Evolutionary conservation across 441 rosid species (phyloP).

Genomic region (Cnidoscolus chayamansa): DNA sequence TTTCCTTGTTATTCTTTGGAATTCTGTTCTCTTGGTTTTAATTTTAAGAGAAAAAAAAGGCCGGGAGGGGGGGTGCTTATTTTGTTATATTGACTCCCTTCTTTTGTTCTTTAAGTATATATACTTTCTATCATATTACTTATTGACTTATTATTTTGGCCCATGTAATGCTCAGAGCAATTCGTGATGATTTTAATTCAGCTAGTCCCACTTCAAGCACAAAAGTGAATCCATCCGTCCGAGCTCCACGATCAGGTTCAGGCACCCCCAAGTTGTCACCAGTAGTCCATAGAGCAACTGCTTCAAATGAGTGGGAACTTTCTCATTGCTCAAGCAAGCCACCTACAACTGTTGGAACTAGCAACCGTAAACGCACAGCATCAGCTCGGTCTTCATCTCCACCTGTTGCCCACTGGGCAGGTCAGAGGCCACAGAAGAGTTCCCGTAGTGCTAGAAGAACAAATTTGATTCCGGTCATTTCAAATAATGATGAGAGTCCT

Average conservation of each 20-base stretch:
- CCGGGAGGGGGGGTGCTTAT: neutral
- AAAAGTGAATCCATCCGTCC: conserved; percentile 62
- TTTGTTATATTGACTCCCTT: neutral
- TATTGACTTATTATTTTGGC: conserved; percentile 19
- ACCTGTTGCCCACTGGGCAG: conserved; percentile 84
- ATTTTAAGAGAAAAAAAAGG: neutral
- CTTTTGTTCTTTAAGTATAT: conserved; percentile 1
- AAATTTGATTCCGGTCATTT: conserved; percentile 65
- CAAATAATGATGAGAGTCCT: conserved; percentile 69
- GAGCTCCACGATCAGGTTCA: conserved; percentile 81
- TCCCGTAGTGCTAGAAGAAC: conserved; percentile 93
- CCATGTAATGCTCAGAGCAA: conserved; percentile 52
- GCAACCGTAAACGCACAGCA: conserved; percentile 72
- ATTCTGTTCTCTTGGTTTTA: neutral
- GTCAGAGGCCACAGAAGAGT: conserved; percentile 90
- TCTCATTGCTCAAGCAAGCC: conserved; percentile 80
- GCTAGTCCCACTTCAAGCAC: conserved; percentile 75
- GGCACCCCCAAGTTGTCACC: conserved; percentile 75
- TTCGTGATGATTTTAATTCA: conserved; percentile 75
- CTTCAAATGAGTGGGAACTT: conserved; percentile 83
- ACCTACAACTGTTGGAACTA: conserved; percentile 56
- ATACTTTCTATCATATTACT: conserved; percentile 4
- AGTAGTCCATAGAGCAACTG: conserved; percentile 62
- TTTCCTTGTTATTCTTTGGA: conserved; percentile 1
- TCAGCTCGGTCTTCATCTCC: conserved; percentile 82